Evolutionary conservation across 345 rosid species (phyloP), one percentile per base, ranked within the genome.

Genomic region (Eucalyptus cloeziana): DNA sequence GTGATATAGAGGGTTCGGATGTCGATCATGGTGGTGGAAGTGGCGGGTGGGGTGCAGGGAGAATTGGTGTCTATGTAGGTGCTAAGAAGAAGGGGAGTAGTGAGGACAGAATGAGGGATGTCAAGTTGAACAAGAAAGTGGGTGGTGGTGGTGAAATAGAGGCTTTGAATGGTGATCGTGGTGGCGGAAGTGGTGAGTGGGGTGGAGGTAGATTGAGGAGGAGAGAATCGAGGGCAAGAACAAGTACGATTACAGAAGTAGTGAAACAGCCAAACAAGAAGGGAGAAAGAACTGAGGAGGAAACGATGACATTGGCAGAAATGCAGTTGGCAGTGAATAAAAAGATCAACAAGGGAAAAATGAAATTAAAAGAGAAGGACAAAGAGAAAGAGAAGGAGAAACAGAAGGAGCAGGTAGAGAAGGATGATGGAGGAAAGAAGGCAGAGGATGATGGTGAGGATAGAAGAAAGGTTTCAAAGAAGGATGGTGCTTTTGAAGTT

Each of bases 251-350:
- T 88, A 92, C 92, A 87, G 92, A 92, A 54, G 89, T 89, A 47
- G 86, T 87, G 87, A 87, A 88, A 44, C 86, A 60, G 56, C 58
- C 56, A 71, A 86, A 85, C 89, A 80, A 49, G 52, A 94, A 91
- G 92, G 90, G n/a, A 87, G 87, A 47, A 45, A 87, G 89, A 85
- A 62, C 89, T 88, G 92, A 13, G 50, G 98, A 95, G 49, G 98
- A 94, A 89, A 92, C 76, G 90, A 94, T 96, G 96, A 97, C 99
- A 25, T 90, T 97, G 89, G 97, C 97, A 3, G 94, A 95, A 92
- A 94, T 97, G 97, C 94, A 93, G 91, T 88, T 91, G 67, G 90
- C 91, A 90, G 91, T 93, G 7, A 96, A 88, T 92, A 87, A 90
- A 89, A 96, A 91, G 86, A 87, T 43, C 6, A 40, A 88, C 12